Percentiles rank a stretch among this genome's conserved stretches.
Conservation (phyloP, 495 filamentous ascomycete genomes). For the Penicillium lagena region DNA sequence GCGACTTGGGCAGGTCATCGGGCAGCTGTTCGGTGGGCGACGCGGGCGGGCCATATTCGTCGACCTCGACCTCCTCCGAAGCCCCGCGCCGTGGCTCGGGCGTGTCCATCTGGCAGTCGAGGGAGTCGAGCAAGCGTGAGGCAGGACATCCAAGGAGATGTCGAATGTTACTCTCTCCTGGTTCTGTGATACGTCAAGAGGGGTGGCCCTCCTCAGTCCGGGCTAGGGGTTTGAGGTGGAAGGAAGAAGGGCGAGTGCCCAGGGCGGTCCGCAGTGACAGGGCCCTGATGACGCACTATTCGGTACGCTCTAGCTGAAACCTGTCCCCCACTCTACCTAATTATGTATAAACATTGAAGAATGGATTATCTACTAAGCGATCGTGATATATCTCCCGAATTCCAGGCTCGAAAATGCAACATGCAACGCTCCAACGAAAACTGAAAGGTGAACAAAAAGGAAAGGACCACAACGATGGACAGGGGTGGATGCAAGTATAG, state of each 20-base stretch:
- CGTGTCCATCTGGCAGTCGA: constrained; percentile 27
- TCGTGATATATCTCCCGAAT: constrained; percentile 7
- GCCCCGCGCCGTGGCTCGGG: constrained; percentile 30
- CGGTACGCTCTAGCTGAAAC: constrained; percentile 10
- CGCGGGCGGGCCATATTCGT: constrained; percentile 13
- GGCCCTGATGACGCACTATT: constrained; percentile 18
- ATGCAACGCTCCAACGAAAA: constrained; percentile 1
- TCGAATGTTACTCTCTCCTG: too few species aligned
- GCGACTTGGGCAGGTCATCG: constrained; percentile 78
- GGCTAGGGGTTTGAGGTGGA: constrained; percentile 3
- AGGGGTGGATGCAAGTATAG: not conserved
- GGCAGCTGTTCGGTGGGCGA: constrained; percentile 51
- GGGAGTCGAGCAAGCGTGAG: constrained; percentile 8
- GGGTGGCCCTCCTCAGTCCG: constrained; percentile 7
- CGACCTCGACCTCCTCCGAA: constrained; percentile 24
- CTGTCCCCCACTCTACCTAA: too few species aligned
- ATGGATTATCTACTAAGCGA: not conserved
- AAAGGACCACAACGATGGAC: not conserved
- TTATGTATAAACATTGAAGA: too few species aligned
- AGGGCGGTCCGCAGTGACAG: constrained; percentile 15
- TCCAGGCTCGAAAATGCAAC: constrained; percentile 7
- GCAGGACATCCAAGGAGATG: constrained; percentile 13
- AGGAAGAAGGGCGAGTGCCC: constrained; percentile 3
- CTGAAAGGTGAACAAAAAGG: not conserved
- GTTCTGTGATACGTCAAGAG: too few species aligned